These are phyloP conservation scores for Favolaschia claudopus DNA, from an alignment of 768 basidiomycete species.

Conservation along the genomic window DNA sequence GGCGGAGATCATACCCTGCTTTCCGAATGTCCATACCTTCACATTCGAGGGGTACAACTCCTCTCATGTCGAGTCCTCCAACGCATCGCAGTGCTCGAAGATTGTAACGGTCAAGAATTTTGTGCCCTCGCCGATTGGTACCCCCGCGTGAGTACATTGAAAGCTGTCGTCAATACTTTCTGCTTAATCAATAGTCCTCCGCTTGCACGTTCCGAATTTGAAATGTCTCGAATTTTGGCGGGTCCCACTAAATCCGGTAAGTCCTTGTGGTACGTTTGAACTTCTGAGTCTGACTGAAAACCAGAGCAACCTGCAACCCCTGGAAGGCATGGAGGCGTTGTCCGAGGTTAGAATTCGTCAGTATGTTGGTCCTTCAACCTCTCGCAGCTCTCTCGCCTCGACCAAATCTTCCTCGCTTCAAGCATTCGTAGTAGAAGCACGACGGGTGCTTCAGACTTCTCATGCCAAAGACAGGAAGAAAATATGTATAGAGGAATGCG, in stretches of 20 bases:
- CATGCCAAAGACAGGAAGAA: neutral
- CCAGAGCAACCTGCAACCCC: neutral
- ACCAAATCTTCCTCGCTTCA: neutral
- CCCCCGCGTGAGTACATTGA: too few relatives aligned
- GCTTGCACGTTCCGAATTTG: too few relatives aligned
- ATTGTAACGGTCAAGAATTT: neutral
- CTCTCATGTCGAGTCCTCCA: neutral
- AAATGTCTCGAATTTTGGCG: too few relatives aligned
- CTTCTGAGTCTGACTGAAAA: neutral
- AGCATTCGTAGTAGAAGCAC: neutral
- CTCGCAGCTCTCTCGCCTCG: too few relatives aligned
- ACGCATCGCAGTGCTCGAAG: neutral
- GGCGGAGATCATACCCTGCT: neutral
- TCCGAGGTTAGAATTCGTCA: neutral
- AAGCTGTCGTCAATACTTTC: too few relatives aligned
- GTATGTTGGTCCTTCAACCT: too few relatives aligned
- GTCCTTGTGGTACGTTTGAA: neutral
- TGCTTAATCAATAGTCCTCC: too few relatives aligned
- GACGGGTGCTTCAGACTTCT: neutral
- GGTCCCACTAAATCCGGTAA: neutral
- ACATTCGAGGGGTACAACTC: neutral
- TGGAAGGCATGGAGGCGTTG: slow-evolving; percentile 7
- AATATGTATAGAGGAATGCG: neutral
- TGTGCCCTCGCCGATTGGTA: neutral
- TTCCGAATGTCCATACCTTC: slow-evolving; percentile 1